A percentile compares a stretch with the other conserved stretches of the same genome.
Evolutionary conservation across 2,329 filamentous ascomycete genomes (phyloP).

Genomic region (Amylocarpus encephaloides): DNA sequence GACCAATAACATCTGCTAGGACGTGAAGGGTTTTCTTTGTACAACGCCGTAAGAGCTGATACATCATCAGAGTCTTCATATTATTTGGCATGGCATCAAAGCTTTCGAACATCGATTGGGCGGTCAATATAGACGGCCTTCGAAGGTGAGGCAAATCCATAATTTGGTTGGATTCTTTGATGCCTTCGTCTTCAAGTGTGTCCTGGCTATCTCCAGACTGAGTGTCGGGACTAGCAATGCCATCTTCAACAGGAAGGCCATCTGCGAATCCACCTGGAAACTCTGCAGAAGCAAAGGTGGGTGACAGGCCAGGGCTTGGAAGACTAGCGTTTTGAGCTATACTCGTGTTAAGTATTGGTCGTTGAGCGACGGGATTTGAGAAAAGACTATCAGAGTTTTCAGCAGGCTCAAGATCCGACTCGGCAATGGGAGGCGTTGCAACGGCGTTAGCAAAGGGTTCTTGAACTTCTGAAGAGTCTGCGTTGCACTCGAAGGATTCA

Average conservation of each 20-base stretch:
- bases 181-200: slow-evolving; percentile 18
- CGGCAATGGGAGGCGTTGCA: slow-evolving; percentile 70
- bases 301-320: slow-evolving; percentile 89
- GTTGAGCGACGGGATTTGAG: slow-evolving; percentile 41
- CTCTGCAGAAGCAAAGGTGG: slow-evolving; percentile 71
- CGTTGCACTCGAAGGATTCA: slow-evolving; percentile 25
- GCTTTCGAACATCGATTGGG: slow-evolving; percentile 78
- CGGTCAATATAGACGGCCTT: slow-evolving; percentile 56
- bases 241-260: slow-evolving; percentile 38
- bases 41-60: slow-evolving; percentile 84
- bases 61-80: slow-evolving; percentile 95
- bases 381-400: slow-evolving; percentile 45
- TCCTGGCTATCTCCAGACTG: slow-evolving; percentile 26
- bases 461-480: slow-evolving; percentile 31
- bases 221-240: slow-evolving; percentile 30
- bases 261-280: slow-evolving; percentile 32
- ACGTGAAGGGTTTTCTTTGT: slow-evolving; percentile 83
- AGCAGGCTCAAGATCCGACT: slow-evolving; percentile 61
- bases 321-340: slow-evolving; percentile 83
- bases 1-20: slow-evolving; percentile 85
- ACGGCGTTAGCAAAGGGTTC: slow-evolving; percentile 55
- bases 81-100: slow-evolving; percentile 89
- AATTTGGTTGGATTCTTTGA: slow-evolving; percentile 21
- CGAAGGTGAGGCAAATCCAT: slow-evolving; percentile 23
- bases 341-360: slow-evolving; percentile 57